Evolutionary conservation across 768 basidiomycete genomes (phyloP).

Genomic region (Suillus spraguei): DNA sequence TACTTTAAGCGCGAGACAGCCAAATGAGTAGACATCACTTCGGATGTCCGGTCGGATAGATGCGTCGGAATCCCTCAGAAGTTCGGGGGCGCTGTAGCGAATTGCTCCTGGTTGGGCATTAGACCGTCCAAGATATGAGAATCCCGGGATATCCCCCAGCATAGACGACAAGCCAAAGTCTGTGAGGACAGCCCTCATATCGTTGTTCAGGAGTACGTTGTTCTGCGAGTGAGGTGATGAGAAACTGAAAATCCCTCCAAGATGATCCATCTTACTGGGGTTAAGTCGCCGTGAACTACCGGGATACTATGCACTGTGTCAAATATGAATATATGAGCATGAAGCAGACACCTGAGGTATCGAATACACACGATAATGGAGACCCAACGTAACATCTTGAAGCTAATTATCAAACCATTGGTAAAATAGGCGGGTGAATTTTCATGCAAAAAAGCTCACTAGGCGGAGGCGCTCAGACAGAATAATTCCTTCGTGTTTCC

Average conservation of each 20-base stretch:
- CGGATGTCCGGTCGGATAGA: background rate
- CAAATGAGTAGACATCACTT: conserved; percentile 16
- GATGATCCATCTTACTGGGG: background rate
- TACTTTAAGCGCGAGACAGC: conserved; percentile 30
- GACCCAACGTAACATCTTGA: background rate
- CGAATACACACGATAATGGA: conserved; percentile 1
- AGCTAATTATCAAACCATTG: background rate
- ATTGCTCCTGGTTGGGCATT: conserved; percentile 34
- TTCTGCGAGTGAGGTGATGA: conserved; percentile 23
- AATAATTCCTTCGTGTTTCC: background rate
- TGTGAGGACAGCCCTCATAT: conserved; percentile 40
- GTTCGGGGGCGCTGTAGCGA: conserved; percentile 44
- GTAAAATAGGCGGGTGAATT: background rate
- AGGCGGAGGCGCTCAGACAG: background rate
- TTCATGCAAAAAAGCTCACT: background rate
- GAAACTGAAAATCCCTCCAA: background rate
- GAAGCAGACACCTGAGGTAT: background rate
- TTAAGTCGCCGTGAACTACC: conserved; percentile 5
- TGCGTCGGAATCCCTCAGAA: conserved; percentile 24
- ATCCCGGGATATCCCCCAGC: conserved; percentile 31
- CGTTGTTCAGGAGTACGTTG: conserved; percentile 45
- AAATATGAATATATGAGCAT: background rate
- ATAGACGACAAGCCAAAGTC: conserved; percentile 48
- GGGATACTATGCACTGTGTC: background rate
- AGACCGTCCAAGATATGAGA: conserved; percentile 34